Conservation (phyloP, 306 rosid genomes). For the Malus sieversii region DNA sequence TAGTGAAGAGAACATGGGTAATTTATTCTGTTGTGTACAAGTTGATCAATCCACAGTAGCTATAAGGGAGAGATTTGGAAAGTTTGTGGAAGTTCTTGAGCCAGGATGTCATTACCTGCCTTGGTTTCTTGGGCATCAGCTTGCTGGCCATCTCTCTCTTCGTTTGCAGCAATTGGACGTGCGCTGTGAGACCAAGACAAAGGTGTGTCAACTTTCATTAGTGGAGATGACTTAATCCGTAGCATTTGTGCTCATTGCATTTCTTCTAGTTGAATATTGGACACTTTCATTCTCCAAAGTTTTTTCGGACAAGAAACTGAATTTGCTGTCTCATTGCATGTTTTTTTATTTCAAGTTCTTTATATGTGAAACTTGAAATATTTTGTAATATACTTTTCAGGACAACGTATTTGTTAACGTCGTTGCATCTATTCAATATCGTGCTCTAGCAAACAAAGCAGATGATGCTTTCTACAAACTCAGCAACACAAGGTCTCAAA, state of each 20-base stretch:
- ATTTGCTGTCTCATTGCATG: not conserved
- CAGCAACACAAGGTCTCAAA: slow-evolving; percentile 80
- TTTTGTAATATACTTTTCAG: slow-evolving; percentile 33
- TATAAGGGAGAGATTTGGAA: slow-evolving; percentile 70
- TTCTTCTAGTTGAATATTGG: not conserved
- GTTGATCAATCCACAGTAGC: slow-evolving; percentile 80
- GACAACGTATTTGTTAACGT: slow-evolving; percentile 93
- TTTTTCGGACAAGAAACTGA: not conserved
- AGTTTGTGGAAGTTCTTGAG: slow-evolving; percentile 60
- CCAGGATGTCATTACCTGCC: slow-evolving; percentile 97
- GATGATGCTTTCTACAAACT: slow-evolving; percentile 92
- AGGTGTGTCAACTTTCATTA: slow-evolving; percentile 42
- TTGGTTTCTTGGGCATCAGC: slow-evolving; percentile 60
- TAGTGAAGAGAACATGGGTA: slow-evolving; percentile 62
- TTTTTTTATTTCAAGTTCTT: not conserved
- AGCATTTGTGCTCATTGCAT: not conserved
- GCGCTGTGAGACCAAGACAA: slow-evolving; percentile 87
- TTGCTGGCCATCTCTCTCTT: slow-evolving; percentile 79
- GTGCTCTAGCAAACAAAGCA: slow-evolving; percentile 75
- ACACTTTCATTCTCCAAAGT: not conserved
- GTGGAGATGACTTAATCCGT: slow-evolving; percentile 1
- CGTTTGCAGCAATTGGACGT: slow-evolving; percentile 87
- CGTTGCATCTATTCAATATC: slow-evolving; percentile 88
- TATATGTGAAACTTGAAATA: slow-evolving; percentile 4
- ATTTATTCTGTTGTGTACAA: slow-evolving; percentile 57